Evolutionary conservation across 345 rosid genomes (phyloP), one percentile per base, ranked within the genome.

Genomic region (Euphorbia lathyris): DNA sequence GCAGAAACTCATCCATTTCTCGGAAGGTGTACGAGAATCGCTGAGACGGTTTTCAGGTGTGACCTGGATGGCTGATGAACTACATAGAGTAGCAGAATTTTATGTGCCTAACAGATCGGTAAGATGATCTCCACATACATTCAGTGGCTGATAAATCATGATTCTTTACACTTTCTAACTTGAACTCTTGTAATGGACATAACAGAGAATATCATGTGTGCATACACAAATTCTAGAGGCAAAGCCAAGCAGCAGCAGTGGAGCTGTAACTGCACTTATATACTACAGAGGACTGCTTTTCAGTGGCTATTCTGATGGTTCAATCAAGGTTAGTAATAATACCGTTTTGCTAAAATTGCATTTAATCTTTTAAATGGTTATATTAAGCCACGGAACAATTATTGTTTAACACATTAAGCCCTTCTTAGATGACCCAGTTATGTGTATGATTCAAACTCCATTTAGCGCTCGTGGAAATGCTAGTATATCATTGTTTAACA

Each of bases 31-130:
- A 38, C 73, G 98, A 53, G 96, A 91, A 68, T 93, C 97, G 27
- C 75, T 93, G 52, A 83, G 96, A 76, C 88, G 98, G 27, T 87
- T 93, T 79, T 91, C 98, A 19, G 69, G 82, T 74, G 88, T 91
- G 69, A 85, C 88, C 11, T 91, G 98, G 98, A 89, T 91, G 92
- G 98, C 98, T 36, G 97, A 93, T 74, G 98, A 93, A 72, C 70
- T 93, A 62, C 97, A 91, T 76, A 82, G 82, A 83, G 97, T 89
- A 68, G 92, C 90, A 6, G 90, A 91, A 60, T 86, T 78, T 71
- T 91, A 86, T 75, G 82, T 91, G 56, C 89, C 92, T 22, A 85
- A 83, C 76, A 83, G 78, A 82, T 84, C 96, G 67, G 97, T 91
- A 64, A 83, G 96, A 63, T 30, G 16, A 45, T 45, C 11, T 13